phyloP scores from a whole-genome alignment of 345 rosid genomes.

The Limnanthes douglasii region DNA sequence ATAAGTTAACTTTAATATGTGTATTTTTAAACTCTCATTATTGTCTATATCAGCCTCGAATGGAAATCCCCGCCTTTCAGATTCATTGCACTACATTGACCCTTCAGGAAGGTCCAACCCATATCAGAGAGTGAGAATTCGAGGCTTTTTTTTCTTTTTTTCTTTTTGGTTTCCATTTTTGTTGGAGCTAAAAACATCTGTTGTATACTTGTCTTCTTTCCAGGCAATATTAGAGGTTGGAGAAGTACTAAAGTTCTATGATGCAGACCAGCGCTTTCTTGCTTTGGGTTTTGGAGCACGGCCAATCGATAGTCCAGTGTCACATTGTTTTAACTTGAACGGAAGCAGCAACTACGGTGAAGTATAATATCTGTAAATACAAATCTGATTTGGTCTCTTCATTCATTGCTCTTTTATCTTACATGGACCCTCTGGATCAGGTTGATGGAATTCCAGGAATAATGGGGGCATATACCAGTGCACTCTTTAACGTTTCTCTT shows the following conservation, averaged over 20 bases:
- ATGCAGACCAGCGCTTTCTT: slow-evolving; percentile 61
- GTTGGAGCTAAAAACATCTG: background rate
- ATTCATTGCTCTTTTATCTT: background rate
- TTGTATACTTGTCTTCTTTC: slow-evolving; percentile 4
- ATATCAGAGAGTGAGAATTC: slow-evolving; percentile 51
- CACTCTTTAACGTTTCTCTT: slow-evolving; percentile 78
- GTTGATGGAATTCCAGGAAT: slow-evolving; percentile 92
- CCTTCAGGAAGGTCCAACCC: slow-evolving; percentile 65
- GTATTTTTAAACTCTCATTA: background rate
- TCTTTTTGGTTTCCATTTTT: background rate
- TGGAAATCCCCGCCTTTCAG: slow-evolving; percentile 50
- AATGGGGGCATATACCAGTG: slow-evolving; percentile 63
- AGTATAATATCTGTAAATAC: slow-evolving; percentile 21
- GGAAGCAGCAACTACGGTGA: slow-evolving; percentile 64
- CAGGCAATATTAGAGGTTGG: slow-evolving; percentile 87
- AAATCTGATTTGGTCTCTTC: no score
- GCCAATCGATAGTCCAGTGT: slow-evolving; percentile 30
- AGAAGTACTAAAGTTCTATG: slow-evolving; percentile 78
- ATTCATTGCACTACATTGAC: slow-evolving; percentile 77
- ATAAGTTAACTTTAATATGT: background rate
- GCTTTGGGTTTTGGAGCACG: slow-evolving; percentile 94
- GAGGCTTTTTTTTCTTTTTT: background rate
- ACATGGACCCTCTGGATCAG: slow-evolving; percentile 16
- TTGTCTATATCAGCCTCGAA: slow-evolving; percentile 94
- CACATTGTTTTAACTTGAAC: slow-evolving; percentile 78